Base-by-base conservation (phyloP, 306 rosid genomes). In the Quercus variabilis region DNA sequence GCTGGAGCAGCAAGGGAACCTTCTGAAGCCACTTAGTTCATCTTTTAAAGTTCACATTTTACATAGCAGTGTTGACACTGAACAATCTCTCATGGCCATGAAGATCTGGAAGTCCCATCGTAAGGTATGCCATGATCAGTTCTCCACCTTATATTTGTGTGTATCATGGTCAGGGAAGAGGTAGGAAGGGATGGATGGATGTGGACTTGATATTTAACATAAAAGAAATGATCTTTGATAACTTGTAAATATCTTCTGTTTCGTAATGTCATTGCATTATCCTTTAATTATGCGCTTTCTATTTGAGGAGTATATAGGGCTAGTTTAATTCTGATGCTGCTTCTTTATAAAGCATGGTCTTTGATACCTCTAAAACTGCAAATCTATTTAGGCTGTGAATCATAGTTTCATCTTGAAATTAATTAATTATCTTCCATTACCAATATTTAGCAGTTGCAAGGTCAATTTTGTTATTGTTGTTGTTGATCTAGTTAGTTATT, bases 41-140 rank as follows among this genome's bases (percentile, higher is more conserved):
- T 81, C 91, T 65, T 94, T 94, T 84, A 83, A 88, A 84, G 85
- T 94, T 83, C 90, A 92, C 82, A 88, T 94, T 74, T 84, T 94
- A 80, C 98, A 92, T 87, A 74, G 98, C 87, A 90, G 98, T 81
- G 80, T 94, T 80, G 98, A 92, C 80, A 94, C 91, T 67, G 96
- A 94, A 78, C 85, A 94, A 89, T 97, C 98, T 75, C 92, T 92
- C 55, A 74, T 78, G 85, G 82, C 92, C 52, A 92, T 94, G 98
- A 89, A 76, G 96, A 94, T 94, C 74, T 90, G 78, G 55, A 94
- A 83, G 83, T 86, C 96, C 41, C 98, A 87, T 86, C 91, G 98
- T 13, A 94, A 94, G 94, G 98, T 92, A 77, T 14, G 74, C 73
- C 23, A 38, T 17, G n/a, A 69, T 55, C 52, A 49, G 65, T 74